Base-by-base conservation (phyloP, 2,329 filamentous ascomycete genomes). In the Penicillium sp. region DNA sequence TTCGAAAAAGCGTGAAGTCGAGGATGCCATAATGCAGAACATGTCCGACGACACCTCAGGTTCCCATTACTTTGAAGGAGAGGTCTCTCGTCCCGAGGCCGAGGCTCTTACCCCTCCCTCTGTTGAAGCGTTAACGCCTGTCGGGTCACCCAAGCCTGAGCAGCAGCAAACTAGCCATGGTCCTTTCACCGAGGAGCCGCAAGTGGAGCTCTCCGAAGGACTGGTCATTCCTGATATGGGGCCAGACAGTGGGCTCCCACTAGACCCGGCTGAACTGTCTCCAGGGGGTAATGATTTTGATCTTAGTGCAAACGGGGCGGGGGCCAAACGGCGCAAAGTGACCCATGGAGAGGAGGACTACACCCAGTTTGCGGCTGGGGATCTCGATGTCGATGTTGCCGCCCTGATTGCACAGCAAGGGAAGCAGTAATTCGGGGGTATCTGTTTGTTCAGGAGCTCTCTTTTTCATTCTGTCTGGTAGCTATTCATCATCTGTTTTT, bases 71-170 rank as follows among this genome's bases (percentile, higher is more conserved):
- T 64, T 66, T 39, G 63, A 65, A n/a, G 62, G 67, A 61, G 35
- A 75, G 73, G 47, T 65, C 14, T n/a, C 58, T 52, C 86, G 91
- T 33, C 93, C 93, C 1, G 86, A 93, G 64, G 83, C 96, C 56
- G 93, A 98, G 73, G 90, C 88, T 6, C 81, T 97, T 55, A 97
- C 93, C 0, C 93, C 92, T n/a, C 90, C 90, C 1, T 79, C 86
- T 2, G 82, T 86, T 58, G 84, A 85, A 54, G 75, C 77, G 9
- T 74, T 83, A 54, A 82, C 81, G 0, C 82, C 84, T 21, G 77
- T 81, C 50, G 79, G 75, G 8, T 81, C 79, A 6, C 80, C 81
- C 0, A 69, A 73, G 50, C 75, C 72, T 52, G 70, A 57, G 60
- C 50, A 53, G 19, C 67, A 73, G 27, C 67, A 73, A 19, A 71